Evolutionary conservation across 2,329 filamentous ascomycete species (phyloP), one percentile per base, ranked within the genome.

Genomic region (Alternaria sp.): DNA sequence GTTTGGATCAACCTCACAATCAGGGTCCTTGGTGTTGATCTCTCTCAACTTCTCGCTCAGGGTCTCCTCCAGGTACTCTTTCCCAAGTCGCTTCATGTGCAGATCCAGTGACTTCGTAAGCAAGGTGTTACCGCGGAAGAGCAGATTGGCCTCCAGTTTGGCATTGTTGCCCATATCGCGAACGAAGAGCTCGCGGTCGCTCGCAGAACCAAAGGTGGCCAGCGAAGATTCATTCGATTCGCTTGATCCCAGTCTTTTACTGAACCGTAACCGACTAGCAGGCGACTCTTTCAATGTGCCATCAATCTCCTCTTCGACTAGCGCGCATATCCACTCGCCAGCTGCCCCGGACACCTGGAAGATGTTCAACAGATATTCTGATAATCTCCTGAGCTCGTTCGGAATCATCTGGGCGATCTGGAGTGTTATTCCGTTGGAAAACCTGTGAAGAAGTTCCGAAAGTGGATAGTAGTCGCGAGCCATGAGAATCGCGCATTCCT

Each of bases 281-380:
- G 91, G 88, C 13, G 89, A 89, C 70, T 97, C 93, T 75, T 90
- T 96, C 59, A 93, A 89, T 17, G 96, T 90, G 0, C 95, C 95
- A 74, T 98, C 96, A 61, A 99, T 98, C 79, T 99, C 96, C 75
- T 98, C 95, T 79, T 99, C 96, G 0, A 97, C 92, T 44, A 99
- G 84, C 3, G 93, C 90, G 85, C 93, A 96, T 21, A 99, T 86
- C 96, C 96, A 99, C 62, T 97, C 93, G 46, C 87, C 87, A 3
- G 92, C 91, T 40, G 88, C 88, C 0, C 93, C 93, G 3, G 93
- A 95, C 4, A 97, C 94, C 76, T 99, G 96, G 73, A 95, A 99
- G 56, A 99, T 97, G 77, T 98, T 96, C 67, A 98, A 83, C 40
- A 98, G 88, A 26, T 91, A 89, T 75, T 97, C 94, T 3, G 93